These are phyloP conservation scores for Malus sylvestris DNA, from an alignment of 306 rosid genomes.

Conservation along the genomic window DNA sequence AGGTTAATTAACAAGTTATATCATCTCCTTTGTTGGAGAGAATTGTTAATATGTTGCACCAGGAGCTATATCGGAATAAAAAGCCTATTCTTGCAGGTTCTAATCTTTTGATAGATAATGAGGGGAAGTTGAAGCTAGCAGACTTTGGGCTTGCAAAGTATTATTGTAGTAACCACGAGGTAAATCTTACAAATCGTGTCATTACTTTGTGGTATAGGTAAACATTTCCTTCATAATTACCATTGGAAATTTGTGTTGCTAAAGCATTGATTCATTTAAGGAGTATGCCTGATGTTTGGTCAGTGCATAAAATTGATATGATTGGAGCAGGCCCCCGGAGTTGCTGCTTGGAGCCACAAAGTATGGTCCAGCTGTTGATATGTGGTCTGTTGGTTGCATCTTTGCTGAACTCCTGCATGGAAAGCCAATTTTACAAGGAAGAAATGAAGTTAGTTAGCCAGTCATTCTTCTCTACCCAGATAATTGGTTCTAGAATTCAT, in stretches of 20 bases:
- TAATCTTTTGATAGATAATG: slow-evolving; percentile 68
- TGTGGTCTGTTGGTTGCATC: slow-evolving; percentile 83
- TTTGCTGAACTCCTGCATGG: slow-evolving; percentile 71
- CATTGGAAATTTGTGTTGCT: not conserved
- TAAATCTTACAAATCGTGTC: slow-evolving; percentile 64
- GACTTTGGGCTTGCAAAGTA: slow-evolving; percentile 68
- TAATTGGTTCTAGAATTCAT: not conserved
- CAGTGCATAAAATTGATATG: not conserved
- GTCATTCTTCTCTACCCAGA: not conserved
- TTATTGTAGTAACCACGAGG: slow-evolving; percentile 45
- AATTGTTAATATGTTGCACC: slow-evolving; percentile 7
- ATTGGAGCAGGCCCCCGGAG: slow-evolving; percentile 63
- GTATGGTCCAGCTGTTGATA: slow-evolving; percentile 72
- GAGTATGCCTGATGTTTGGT: not conserved
- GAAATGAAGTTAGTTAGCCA: slow-evolving; percentile 48
- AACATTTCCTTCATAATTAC: not conserved
- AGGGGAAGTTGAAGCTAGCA: slow-evolving; percentile 64
- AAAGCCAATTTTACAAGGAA: slow-evolving; percentile 63
- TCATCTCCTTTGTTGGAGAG: not conserved
- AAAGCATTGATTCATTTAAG: not conserved
- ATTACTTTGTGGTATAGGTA: slow-evolving; percentile 75
- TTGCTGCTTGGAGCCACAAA: slow-evolving; percentile 64
- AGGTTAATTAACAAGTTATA: slow-evolving; percentile 28
- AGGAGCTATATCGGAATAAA: not conserved
- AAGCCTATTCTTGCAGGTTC: slow-evolving; percentile 44